Evolutionary conservation across 2,329 filamentous ascomycete species (phyloP).

Genomic region (Aspergillus thermomutatus): DNA sequence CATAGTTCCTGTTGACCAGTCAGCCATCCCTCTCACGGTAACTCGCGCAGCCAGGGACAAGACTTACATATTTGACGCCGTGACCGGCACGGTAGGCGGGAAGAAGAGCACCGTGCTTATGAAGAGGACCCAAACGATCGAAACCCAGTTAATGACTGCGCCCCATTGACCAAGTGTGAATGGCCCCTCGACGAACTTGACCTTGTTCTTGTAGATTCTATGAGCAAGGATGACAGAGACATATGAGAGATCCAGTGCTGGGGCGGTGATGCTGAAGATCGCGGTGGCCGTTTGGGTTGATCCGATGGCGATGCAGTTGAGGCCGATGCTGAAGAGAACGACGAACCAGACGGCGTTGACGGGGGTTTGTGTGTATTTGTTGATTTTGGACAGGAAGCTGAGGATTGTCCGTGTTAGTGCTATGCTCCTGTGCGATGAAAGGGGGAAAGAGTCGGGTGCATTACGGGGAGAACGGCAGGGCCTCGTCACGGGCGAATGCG

Average conservation of each 20-base stretch:
- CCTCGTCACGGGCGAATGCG: conserved; percentile 59
- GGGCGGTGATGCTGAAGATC: conserved; percentile 53
- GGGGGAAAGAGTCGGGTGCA: conserved; percentile 6
- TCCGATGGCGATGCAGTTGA: conserved; percentile 49
- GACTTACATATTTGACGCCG: conserved; percentile 46
- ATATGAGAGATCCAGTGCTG: conserved; percentile 53
- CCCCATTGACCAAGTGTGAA: conserved; percentile 57
- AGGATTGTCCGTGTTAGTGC: conserved; percentile 1
- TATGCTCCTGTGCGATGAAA: not conserved
- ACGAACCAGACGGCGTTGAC: conserved; percentile 64
- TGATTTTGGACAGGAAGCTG: conserved; percentile 53
- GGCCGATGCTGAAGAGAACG: conserved; percentile 52
- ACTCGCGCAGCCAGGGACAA: not conserved
- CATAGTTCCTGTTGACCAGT: conserved; percentile 43
- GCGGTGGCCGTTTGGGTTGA: conserved; percentile 45
- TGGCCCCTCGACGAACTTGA: conserved; percentile 56
- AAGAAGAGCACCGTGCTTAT: conserved; percentile 61
- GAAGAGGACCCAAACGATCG: conserved; percentile 60
- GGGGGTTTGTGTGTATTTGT: conserved; percentile 54
- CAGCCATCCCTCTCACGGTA: not conserved
- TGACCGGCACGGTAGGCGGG: conserved; percentile 48
- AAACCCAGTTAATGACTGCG: conserved; percentile 53
- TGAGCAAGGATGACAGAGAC: conserved; percentile 60
- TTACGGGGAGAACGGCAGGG: conserved; percentile 58
- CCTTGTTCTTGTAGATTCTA: conserved; percentile 50